Percentiles rank a stretch among this genome's conserved stretches.
Evolutionary conservation across 2,329 filamentous ascomycete species (phyloP).

Genomic region (Mycosphaerella arachidis): DNA sequence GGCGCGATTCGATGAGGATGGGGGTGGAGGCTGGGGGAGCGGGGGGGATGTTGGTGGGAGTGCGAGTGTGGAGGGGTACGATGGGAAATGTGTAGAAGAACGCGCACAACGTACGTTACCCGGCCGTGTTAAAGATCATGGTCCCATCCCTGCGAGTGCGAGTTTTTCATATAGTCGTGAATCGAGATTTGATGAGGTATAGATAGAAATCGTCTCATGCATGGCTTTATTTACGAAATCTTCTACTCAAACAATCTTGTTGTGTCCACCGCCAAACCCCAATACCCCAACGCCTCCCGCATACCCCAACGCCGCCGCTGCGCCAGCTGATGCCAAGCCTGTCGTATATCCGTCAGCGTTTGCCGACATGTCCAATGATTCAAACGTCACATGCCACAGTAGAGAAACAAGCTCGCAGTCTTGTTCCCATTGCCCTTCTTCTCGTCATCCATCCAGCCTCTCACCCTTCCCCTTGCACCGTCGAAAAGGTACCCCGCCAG

Average conservation of each 20-base stretch:
- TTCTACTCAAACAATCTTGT: no score
- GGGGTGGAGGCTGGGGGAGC: no score
- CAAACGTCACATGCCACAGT: background rate
- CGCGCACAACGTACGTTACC: no score
- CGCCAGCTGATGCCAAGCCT: background rate
- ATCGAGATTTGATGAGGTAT: no score
- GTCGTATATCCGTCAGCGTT: background rate
- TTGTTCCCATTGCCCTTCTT: background rate
- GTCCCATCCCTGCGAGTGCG: no score
- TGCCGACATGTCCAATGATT: background rate
- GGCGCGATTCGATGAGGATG: background rate
- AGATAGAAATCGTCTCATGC: no score
- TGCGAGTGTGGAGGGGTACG: background rate
- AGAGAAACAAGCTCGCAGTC: background rate
- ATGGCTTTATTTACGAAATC: no score
- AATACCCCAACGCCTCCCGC: background rate
- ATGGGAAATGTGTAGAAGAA: background rate
- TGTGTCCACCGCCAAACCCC: no score
- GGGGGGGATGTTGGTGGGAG: background rate
- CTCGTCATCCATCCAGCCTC: background rate
- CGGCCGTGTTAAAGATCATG: no score
- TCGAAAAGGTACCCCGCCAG: conserved; percentile 10
- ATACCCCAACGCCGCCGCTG: background rate
- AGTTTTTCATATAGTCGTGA: no score
- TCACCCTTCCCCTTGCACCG: background rate